A percentile compares a stretch with the other conserved stretches of the same genome.
These are phyloP conservation scores for Populus ilicifolia DNA, from an alignment of 345 rosid genomes.

Conservation along the genomic window DNA sequence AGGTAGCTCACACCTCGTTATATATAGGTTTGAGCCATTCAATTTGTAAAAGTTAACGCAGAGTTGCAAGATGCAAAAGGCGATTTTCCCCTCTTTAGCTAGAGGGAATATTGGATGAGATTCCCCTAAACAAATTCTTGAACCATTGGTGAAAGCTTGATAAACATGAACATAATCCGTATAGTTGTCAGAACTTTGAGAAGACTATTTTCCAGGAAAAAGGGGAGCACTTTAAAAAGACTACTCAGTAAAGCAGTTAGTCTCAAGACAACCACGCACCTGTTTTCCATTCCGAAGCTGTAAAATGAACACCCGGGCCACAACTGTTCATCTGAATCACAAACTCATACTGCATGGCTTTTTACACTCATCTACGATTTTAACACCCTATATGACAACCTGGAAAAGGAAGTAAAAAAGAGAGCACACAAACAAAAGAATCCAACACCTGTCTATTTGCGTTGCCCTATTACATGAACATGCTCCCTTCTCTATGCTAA, in stretches of 20 bases:
- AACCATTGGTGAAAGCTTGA: constrained; percentile 9
- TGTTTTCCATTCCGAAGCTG: background rate
- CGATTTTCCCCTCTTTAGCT: background rate
- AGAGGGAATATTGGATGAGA: background rate
- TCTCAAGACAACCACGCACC: background rate
- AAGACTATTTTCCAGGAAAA: background rate
- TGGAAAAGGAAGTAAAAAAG: background rate
- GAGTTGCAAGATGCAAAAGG: constrained; percentile 3
- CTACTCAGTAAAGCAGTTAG: background rate
- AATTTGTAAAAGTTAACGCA: background rate
- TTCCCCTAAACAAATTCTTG: constrained; percentile 9
- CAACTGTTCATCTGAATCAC: no score
- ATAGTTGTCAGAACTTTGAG: background rate
- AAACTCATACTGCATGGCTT: background rate
- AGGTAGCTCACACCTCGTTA: background rate
- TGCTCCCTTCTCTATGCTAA: background rate
- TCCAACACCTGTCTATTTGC: background rate
- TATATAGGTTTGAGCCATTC: background rate
- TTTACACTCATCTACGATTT: background rate
- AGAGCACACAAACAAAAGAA: background rate
- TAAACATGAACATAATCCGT: background rate
- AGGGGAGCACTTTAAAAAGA: background rate
- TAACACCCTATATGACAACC: background rate
- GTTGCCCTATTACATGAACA: background rate
- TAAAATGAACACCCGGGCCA: background rate